Evolutionary conservation across 2,329 filamentous ascomycete genomes (phyloP).

Genomic region (Monosporascus sp.): DNA sequence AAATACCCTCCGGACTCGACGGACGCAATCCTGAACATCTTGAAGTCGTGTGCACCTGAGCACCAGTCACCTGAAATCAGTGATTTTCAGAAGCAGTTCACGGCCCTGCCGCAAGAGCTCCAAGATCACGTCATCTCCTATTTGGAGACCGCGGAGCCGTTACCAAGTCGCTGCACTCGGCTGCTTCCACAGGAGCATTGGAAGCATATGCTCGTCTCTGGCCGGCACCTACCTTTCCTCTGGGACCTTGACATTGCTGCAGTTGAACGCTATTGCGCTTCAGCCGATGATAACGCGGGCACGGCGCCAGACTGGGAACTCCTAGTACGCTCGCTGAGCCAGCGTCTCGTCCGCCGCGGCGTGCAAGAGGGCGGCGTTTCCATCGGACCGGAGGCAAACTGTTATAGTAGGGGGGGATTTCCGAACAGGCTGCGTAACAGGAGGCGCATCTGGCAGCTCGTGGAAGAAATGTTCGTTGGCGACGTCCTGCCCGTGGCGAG

Average conservation of each 20-base stretch:
- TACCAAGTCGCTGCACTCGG: conserved; percentile 10
- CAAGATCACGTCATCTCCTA: conserved; percentile 2
- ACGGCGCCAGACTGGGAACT: conserved; percentile 15
- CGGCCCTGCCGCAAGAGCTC: conserved; percentile 8
- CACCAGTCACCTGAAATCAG: neutral
- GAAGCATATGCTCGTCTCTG: conserved; percentile 11
- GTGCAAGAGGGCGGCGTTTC: conserved; percentile 3
- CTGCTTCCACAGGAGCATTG: conserved; percentile 13
- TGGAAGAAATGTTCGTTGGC: conserved; percentile 18
- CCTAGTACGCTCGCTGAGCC: conserved; percentile 14
- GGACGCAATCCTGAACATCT: conserved; percentile 6
- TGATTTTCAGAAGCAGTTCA: conserved; percentile 6
- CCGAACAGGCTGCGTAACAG: conserved; percentile 14
- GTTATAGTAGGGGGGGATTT: neutral
- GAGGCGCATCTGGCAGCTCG: conserved; percentile 15
- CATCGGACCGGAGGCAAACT: neutral
- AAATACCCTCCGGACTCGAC: conserved; percentile 2
- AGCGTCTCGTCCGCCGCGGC: conserved; percentile 6
- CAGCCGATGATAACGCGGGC: neutral
- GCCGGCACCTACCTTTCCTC: conserved; percentile 12
- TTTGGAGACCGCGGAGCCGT: neutral
- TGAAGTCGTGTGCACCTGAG: conserved; percentile 1
- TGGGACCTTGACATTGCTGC: conserved; percentile 7
- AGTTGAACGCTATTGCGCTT: conserved; percentile 2
- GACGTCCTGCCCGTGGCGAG: conserved; percentile 9